Percentiles rank a stretch among this genome's conserved stretches.
phyloP scores from a whole-genome alignment of 768 basidiomycete genomes.

The Amanita muscaria region DNA sequence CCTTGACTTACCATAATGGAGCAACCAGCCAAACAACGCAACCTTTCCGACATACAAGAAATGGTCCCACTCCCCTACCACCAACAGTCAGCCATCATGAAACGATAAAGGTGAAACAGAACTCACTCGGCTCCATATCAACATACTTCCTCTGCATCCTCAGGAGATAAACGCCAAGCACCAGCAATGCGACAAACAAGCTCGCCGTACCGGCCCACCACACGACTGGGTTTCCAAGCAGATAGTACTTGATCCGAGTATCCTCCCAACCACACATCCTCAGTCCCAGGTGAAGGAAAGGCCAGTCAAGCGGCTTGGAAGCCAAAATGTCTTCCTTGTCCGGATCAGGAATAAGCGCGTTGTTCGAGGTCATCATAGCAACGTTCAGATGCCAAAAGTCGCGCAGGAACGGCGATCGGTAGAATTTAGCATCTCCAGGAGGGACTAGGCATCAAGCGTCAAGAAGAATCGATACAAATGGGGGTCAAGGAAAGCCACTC shows the following conservation, averaged over 20 bases:
- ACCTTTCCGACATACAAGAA: constrained; percentile 90
- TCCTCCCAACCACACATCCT: constrained; percentile 98
- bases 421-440: constrained; percentile 70
- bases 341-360: constrained; percentile 92
- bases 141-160: constrained; percentile 82
- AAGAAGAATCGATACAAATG: not conserved
- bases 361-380: constrained; percentile 99
- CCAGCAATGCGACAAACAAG: constrained; percentile 43
- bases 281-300: constrained; percentile 78
- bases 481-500: constrained; percentile 25
- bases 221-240: constrained; percentile 85
- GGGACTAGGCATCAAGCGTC: constrained; percentile 62
- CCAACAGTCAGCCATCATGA: constrained; percentile 2
- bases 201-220: constrained; percentile 81
- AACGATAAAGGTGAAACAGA: not conserved
- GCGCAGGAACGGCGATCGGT: constrained; percentile 85
- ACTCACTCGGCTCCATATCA: constrained; percentile 84
- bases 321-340: constrained; percentile 99
- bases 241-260: constrained; percentile 80
- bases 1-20: constrained; percentile 83
- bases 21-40: constrained; percentile 83
- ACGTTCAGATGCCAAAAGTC: constrained; percentile 99
- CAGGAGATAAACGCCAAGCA: constrained; percentile 63
- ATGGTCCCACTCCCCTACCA: constrained; percentile 83
- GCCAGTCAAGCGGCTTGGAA: constrained; percentile 90